These are phyloP conservation scores for Tubosaeta sp. DNA, from an alignment of 768 basidiomycete species.

Conservation along the genomic window DNA sequence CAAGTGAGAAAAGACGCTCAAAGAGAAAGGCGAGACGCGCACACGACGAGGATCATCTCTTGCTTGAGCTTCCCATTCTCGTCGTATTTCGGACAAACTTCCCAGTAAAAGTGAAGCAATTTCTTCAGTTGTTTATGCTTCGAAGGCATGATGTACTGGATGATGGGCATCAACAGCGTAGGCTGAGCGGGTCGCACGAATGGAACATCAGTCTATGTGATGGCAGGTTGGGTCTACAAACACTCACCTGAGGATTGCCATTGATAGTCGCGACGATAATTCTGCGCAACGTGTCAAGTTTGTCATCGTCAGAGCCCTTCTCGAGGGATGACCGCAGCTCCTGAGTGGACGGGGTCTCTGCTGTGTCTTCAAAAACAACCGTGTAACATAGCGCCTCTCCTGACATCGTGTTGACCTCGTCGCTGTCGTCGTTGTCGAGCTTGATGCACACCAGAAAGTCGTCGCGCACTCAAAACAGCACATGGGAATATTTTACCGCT, in stretches of 20 bases:
- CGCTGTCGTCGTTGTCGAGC: conserved; percentile 9
- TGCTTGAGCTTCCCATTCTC: conserved; percentile 97
- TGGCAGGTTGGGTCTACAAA: neutral
- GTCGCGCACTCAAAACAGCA: neutral
- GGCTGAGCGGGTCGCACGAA: conserved; percentile 46
- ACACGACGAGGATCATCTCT: conserved; percentile 99
- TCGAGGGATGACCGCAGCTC: conserved; percentile 82
- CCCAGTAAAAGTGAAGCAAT: conserved; percentile 92
- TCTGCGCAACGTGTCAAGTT: conserved; percentile 91
- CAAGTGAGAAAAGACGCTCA: conserved; percentile 7
- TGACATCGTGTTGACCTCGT: conserved; percentile 20
- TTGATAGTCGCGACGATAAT: conserved; percentile 93
- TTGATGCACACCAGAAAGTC: conserved; percentile 2
- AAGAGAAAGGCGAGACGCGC: conserved; percentile 33
- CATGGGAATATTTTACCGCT: conserved; percentile 6
- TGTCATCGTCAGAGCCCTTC: conserved; percentile 96
- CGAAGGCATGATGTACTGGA: conserved; percentile 95
- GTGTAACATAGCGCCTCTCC: conserved; percentile 73
- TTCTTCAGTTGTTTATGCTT: conserved; percentile 97
- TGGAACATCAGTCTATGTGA: neutral
- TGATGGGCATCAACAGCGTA: conserved; percentile 93
- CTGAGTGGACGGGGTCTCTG: conserved; percentile 72
- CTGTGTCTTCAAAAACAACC: conserved; percentile 66
- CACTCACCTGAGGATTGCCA: conserved; percentile 82
- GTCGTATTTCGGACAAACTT: conserved; percentile 97